phyloP scores from a whole-genome alignment of 2,329 filamentous ascomycete genomes.

The Penicillium sp. region DNA sequence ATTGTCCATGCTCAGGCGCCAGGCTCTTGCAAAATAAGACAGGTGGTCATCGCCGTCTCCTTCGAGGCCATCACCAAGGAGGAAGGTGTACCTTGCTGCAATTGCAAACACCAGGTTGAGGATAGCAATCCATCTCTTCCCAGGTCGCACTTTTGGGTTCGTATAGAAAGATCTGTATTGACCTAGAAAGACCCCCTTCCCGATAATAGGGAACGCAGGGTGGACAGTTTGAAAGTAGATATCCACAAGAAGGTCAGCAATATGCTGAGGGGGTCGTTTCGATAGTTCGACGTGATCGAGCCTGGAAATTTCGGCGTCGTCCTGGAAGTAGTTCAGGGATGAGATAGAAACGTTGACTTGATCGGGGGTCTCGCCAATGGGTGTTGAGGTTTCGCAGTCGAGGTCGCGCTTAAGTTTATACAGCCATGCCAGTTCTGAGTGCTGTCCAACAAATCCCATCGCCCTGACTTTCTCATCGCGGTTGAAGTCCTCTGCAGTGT shows the following conservation, averaged over 20 bases:
- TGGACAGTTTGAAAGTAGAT: conserved; percentile 47
- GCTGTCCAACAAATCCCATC: conserved; percentile 50
- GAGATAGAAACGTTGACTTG: conserved; percentile 32
- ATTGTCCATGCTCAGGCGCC: conserved; percentile 44
- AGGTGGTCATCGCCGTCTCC: conserved; percentile 40
- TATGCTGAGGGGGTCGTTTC: conserved; percentile 40
- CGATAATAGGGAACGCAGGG: conserved; percentile 48
- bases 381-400: conserved; percentile 30
- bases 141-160: conserved; percentile 38
- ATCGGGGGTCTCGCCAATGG: conserved; percentile 25
- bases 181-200: conserved; percentile 43
- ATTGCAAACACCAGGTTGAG: conserved; percentile 52
- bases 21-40: conserved; percentile 49
- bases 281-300: conserved; percentile 42
- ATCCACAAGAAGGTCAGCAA: conserved; percentile 46
- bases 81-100: conserved; percentile 41
- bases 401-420: conserved; percentile 46
- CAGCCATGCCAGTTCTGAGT: conserved; percentile 51
- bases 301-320: conserved; percentile 42
- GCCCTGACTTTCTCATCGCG: conserved; percentile 44
- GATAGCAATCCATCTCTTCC: conserved; percentile 47
- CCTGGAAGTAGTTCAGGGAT: conserved; percentile 45
- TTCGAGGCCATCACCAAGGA: conserved; percentile 33
- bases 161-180: conserved; percentile 46
- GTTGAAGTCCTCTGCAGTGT: conserved; percentile 50